These are phyloP conservation scores for Blastobotrys indianensis DNA, from an alignment of 1,139 yeast species.

Conservation along the genomic window DNA sequence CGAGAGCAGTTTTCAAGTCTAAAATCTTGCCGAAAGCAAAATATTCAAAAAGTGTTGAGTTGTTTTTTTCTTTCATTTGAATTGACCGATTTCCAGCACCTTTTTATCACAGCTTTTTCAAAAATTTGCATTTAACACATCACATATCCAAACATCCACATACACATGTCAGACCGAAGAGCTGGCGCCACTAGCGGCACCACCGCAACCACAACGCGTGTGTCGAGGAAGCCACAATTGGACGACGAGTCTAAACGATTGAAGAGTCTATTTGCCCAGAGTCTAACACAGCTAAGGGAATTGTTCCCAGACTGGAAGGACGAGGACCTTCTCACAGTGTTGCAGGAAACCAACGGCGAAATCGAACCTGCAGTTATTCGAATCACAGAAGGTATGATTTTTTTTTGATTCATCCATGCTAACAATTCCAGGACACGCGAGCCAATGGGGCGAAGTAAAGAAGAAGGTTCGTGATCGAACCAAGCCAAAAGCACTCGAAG, in stretches of 20 bases:
- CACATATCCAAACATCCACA: no score
- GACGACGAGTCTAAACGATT: slow-evolving; percentile 39
- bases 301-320: slow-evolving; percentile 93
- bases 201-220: no score
- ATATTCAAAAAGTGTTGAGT: no score
- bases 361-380: slow-evolving; percentile 77
- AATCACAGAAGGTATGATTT: slow-evolving; percentile 56
- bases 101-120: no score
- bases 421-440: slow-evolving; percentile 34
- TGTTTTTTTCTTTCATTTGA: no score
- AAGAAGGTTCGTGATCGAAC: slow-evolving; percentile 39
- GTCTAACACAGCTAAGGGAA: slow-evolving; percentile 63
- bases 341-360: slow-evolving; percentile 67
- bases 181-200: no score
- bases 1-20: no score
- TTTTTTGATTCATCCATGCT: background rate
- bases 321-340: slow-evolving; percentile 73
- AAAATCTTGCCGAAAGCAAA: no score
- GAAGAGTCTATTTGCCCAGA: slow-evolving; percentile 30
- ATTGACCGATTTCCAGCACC: no score
- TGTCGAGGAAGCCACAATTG: slow-evolving; percentile 17
- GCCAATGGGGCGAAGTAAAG: slow-evolving; percentile 60
- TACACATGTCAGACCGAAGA: no score
- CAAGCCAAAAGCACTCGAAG: slow-evolving; percentile 29
- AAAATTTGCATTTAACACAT: no score